Conservation (phyloP, 1,284 basidiomycete species). For the Pseudozyma pruni region DNA sequence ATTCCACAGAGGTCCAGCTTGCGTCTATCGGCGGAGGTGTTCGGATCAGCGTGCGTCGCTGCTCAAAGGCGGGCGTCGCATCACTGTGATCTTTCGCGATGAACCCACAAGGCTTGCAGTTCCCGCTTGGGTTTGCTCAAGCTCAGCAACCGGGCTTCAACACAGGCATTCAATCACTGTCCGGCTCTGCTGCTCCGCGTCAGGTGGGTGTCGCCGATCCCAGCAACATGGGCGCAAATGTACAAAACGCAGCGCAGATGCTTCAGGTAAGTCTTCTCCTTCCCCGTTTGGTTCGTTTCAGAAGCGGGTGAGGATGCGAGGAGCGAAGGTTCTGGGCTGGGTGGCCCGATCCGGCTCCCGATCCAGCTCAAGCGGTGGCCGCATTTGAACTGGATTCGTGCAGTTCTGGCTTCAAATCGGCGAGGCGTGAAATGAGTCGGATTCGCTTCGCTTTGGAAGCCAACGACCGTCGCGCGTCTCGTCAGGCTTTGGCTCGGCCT, state of each 20-base stretch:
- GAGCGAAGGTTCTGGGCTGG: too few species aligned
- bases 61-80: neutral
- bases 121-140: conserved; percentile 16
- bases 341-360: neutral
- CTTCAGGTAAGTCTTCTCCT: conserved; percentile 25
- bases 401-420: conserved; percentile 1
- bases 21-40: too few species aligned
- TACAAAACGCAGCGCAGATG: conserved; percentile 35
- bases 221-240: conserved; percentile 9
- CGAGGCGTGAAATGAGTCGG: conserved; percentile 8
- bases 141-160: conserved; percentile 20
- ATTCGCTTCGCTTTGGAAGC: neutral
- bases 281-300: too few species aligned
- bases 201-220: conserved; percentile 13
- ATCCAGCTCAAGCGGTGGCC: neutral
- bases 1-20: too few species aligned
- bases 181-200: conserved; percentile 7
- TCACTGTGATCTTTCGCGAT: neutral
- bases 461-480: conserved; percentile 24
- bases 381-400: conserved; percentile 1
- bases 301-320: too few species aligned
- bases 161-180: conserved; percentile 8
- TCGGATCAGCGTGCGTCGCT: neutral
- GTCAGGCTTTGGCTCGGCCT: conserved; percentile 13
- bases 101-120: conserved; percentile 26